Conservation (phyloP, 306 rosid species). For the Sesbania bispinosa region DNA sequence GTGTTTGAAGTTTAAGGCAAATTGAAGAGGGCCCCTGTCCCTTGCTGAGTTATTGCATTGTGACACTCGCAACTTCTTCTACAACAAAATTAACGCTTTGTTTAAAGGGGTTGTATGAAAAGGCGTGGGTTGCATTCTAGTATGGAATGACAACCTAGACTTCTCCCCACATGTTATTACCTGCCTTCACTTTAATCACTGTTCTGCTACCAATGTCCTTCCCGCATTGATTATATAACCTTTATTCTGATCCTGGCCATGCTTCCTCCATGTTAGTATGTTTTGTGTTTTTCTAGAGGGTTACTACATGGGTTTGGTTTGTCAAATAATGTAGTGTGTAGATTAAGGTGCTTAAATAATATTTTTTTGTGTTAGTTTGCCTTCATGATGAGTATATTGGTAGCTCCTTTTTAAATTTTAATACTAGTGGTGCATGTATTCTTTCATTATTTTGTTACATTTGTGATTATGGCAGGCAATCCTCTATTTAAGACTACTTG, state of each 20-base stretch:
- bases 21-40: conserved; percentile 72
- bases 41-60: conserved; percentile 63
- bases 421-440: background rate
- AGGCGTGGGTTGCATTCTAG: conserved; percentile 96
- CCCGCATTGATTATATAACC: background rate
- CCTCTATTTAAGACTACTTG: background rate
- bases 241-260: too few species aligned
- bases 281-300: too few species aligned
- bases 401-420: too few species aligned
- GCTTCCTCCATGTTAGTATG: too few species aligned
- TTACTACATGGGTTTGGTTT: background rate
- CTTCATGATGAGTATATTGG: background rate
- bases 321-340: background rate
- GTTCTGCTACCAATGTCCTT: background rate
- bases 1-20: conserved; percentile 34
- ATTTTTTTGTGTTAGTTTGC: background rate
- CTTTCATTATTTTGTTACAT: background rate
- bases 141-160: conserved; percentile 77
- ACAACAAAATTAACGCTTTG: conserved; percentile 30
- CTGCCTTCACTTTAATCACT: conserved; percentile 14
- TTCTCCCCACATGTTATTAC: conserved; percentile 62
- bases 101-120: conserved; percentile 59
- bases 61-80: conserved; percentile 93
- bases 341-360: background rate
- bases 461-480: background rate